phyloP scores from a whole-genome alignment of 805 yeast genomes.

The Candida incommunis region DNA sequence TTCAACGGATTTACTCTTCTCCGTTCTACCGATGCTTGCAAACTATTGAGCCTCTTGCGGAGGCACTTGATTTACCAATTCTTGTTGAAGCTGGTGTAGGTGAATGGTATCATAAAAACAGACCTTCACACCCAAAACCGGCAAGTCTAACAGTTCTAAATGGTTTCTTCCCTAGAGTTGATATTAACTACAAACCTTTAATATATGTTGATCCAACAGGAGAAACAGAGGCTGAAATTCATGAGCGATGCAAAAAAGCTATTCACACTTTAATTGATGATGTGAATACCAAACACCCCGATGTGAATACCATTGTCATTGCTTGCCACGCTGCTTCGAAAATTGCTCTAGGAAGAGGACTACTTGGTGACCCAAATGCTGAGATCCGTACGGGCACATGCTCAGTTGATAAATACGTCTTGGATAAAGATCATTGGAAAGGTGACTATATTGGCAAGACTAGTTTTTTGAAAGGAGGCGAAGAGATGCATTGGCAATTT shows the following conservation, averaged over 20 bases:
- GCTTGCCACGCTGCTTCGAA: constrained; percentile 91
- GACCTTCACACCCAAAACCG: constrained; percentile 47
- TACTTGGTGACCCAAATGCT: constrained; percentile 38
- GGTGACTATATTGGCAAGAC: constrained; percentile 59
- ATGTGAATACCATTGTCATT: constrained; percentile 48
- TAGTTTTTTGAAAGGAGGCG: constrained; percentile 58
- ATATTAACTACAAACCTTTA: constrained; percentile 36
- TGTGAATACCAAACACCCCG: constrained; percentile 44
- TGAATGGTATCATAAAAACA: constrained; percentile 75
- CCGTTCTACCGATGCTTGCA: constrained; percentile 88
- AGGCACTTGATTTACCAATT: constrained; percentile 41
- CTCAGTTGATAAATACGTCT: constrained; percentile 54
- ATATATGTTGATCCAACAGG: constrained; percentile 52
- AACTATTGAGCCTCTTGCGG: constrained; percentile 60
- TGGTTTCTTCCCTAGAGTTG: constrained; percentile 37
- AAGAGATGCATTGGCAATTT: constrained; percentile 92
- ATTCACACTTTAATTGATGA: constrained; percentile 42
- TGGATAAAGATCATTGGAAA: constrained; percentile 34
- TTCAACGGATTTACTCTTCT: constrained; percentile 59
- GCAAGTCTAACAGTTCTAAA: constrained; percentile 21
- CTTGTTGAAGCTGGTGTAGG: constrained; percentile 73
- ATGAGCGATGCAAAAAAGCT: constrained; percentile 42
- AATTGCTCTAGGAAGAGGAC: constrained; percentile 71
- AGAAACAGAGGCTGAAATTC: constrained; percentile 61
- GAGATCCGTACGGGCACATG: constrained; percentile 71